Conservation (phyloP, 164 flowering plant genomes). For the Houttuynia cordata region DNA sequence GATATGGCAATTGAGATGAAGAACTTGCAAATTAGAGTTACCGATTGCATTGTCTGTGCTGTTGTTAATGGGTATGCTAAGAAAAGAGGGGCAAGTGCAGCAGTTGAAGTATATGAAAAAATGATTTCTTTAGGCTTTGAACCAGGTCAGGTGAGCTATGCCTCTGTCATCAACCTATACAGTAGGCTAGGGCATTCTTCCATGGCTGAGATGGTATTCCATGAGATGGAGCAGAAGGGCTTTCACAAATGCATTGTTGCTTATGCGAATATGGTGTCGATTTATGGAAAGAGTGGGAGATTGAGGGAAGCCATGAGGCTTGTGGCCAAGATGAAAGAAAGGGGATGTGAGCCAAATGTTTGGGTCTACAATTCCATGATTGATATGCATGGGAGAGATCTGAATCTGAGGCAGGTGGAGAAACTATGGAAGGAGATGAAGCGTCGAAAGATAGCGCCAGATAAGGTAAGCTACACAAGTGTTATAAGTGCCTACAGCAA, state of each 20-base stretch:
- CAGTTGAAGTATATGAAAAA: conserved; percentile 36
- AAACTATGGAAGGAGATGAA: conserved; percentile 83
- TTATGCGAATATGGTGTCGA: conserved; percentile 60
- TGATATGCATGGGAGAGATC: conserved; percentile 59
- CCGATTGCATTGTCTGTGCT: conserved; percentile 64
- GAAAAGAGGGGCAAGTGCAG: conserved; percentile 31
- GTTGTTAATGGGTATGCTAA: conserved; percentile 52
- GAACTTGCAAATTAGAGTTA: conserved; percentile 24
- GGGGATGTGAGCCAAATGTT: conserved; percentile 65
- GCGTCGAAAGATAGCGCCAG: conserved; percentile 45
- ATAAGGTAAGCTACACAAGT: conserved; percentile 62
- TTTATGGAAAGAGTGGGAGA: conserved; percentile 65
- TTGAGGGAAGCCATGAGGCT: conserved; percentile 59
- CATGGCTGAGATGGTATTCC: conserved; percentile 41
- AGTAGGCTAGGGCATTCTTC: conserved; percentile 29
- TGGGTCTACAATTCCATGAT: conserved; percentile 72
- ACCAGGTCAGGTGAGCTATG: conserved; percentile 81
- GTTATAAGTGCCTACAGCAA: conserved; percentile 48
- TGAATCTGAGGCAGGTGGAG: conserved; percentile 57
- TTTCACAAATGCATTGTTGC: conserved; percentile 73
- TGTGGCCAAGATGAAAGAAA: conserved; percentile 67
- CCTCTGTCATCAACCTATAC: conserved; percentile 44
- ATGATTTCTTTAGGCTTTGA: conserved; percentile 31
- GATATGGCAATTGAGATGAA: conserved; percentile 37
- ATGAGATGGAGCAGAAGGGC: conserved; percentile 54